phyloP scores from a whole-genome alignment of 78 protist species.

The Speleostelium caveatum region DNA sequence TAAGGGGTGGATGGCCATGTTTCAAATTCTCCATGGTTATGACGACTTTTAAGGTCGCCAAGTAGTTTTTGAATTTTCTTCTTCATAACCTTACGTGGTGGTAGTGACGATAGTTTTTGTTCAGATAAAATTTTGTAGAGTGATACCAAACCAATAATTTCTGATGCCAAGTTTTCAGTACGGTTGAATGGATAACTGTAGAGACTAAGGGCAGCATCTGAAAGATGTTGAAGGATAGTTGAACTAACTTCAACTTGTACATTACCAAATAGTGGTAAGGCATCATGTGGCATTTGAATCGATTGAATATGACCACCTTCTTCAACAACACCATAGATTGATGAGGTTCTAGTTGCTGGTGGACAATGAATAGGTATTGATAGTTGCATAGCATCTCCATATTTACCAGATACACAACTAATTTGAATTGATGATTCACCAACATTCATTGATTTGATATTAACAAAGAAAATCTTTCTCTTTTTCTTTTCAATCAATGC shows the following conservation, averaged over 20 bases:
- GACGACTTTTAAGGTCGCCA: conserved; percentile 9
- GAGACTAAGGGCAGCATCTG: conserved; percentile 33
- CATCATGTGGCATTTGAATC: conserved; percentile 45
- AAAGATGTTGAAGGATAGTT: conserved; percentile 45
- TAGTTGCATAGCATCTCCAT: conserved; percentile 77
- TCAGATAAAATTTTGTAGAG: conserved; percentile 22
- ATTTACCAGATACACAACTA: conserved; percentile 50
- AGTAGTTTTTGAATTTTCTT: conserved; percentile 6
- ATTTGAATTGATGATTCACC: conserved; percentile 52
- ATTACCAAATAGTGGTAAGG: conserved; percentile 58
- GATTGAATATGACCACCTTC: conserved; percentile 33
- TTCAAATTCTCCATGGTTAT: conserved; percentile 33
- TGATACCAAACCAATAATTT: conserved; percentile 25
- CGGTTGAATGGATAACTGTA: conserved; percentile 33
- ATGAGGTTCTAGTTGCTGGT: conserved; percentile 38
- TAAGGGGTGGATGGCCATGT: conserved; percentile 30
- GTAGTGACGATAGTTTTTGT: conserved; percentile 12
- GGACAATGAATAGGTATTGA: conserved; percentile 42
- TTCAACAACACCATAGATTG: conserved; percentile 56
- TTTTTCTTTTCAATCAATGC: conserved; percentile 27
- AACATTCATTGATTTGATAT: conserved; percentile 23
- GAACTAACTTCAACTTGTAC: conserved; percentile 33
- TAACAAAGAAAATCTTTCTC: conserved; percentile 24
- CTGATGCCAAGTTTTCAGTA: conserved; percentile 56
- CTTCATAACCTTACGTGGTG: conserved; percentile 23